These are phyloP conservation scores for Westerdykella sp. DNA, from an alignment of 2,329 filamentous ascomycete species.

Conservation along the genomic window DNA sequence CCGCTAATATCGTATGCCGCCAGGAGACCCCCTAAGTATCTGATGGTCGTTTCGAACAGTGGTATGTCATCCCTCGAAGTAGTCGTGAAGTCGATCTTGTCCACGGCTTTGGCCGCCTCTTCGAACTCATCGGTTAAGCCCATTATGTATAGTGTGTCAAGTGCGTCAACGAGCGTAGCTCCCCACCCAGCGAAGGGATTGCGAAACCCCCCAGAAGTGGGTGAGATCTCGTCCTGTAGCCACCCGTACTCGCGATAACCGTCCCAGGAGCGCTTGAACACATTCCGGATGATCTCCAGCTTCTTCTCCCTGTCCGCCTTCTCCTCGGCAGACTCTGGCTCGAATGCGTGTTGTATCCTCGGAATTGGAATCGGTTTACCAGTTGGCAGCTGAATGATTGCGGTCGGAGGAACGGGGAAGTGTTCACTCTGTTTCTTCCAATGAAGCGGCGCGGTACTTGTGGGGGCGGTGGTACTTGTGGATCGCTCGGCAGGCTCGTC, in stretches of 20 bases:
- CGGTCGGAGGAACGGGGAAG: slow-evolving; percentile 66
- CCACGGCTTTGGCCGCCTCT: slow-evolving; percentile 54
- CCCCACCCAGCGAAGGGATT: slow-evolving; percentile 92
- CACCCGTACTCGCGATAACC: slow-evolving; percentile 77
- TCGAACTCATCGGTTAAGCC: slow-evolving; percentile 60
- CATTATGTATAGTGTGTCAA: slow-evolving; percentile 71
- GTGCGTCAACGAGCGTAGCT: slow-evolving; percentile 72
- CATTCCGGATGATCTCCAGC: slow-evolving; percentile 61
- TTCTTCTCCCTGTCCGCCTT: slow-evolving; percentile 56
- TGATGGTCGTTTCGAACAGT: slow-evolving; percentile 65
- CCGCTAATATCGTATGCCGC: slow-evolving; percentile 58
- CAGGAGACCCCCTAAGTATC: slow-evolving; percentile 63
- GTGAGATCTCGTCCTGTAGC: slow-evolving; percentile 78
- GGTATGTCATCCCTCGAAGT: slow-evolving; percentile 51
- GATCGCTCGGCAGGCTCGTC: background rate
- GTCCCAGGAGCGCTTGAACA: slow-evolving; percentile 72
- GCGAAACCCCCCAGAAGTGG: slow-evolving; percentile 59
- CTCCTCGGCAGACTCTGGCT: slow-evolving; percentile 50
- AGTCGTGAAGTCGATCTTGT: slow-evolving; percentile 56
- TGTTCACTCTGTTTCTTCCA: slow-evolving; percentile 71
- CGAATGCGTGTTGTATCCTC: slow-evolving; percentile 68
- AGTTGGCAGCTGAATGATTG: slow-evolving; percentile 69
- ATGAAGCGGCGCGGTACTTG: slow-evolving; percentile 41
- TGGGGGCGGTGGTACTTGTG: slow-evolving; percentile 1
- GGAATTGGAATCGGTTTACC: slow-evolving; percentile 65